Conservation (phyloP, 2,329 filamentous ascomycete species). For the Aspergillus latus region DNA sequence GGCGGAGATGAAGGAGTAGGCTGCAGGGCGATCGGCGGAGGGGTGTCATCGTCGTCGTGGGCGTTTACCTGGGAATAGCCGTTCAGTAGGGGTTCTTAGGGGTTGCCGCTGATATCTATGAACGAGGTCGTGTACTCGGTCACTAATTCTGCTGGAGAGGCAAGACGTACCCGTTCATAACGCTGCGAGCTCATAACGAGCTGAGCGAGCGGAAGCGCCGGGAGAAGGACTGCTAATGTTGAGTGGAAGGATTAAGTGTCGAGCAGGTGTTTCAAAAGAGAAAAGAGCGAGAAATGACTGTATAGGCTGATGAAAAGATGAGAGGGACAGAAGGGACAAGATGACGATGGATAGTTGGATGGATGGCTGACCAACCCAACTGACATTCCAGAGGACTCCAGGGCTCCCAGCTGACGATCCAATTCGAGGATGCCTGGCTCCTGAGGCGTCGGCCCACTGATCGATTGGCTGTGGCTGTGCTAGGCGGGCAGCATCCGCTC, state of each 20-base stretch:
- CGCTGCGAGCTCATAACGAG: slow-evolving; percentile 52
- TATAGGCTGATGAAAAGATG: slow-evolving; percentile 21
- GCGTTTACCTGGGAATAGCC: slow-evolving; percentile 41
- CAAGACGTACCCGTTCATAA: slow-evolving; percentile 47
- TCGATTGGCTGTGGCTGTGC: slow-evolving; percentile 11
- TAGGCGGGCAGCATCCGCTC: neutral
- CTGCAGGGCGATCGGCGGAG: slow-evolving; percentile 32
- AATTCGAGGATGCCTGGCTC: slow-evolving; percentile 7
- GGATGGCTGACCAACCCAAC: slow-evolving; percentile 1
- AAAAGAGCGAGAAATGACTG: slow-evolving; percentile 19
- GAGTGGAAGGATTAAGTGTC: slow-evolving; percentile 9
- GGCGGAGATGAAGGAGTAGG: slow-evolving; percentile 44
- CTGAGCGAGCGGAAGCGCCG: slow-evolving; percentile 31
- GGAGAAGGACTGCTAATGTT: slow-evolving; percentile 23
- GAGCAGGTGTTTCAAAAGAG: neutral
- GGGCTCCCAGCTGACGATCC: neutral
- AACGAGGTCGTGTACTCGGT: neutral
- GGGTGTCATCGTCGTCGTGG: slow-evolving; percentile 42
- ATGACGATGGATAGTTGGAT: slow-evolving; percentile 13
- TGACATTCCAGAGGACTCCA: slow-evolving; percentile 8
- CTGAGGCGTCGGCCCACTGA: slow-evolving; percentile 12
- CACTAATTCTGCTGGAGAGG: slow-evolving; percentile 15
- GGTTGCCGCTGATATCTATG: neutral
- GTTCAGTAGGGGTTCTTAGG: neutral
- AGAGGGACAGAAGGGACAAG: slow-evolving; percentile 26